Evolutionary conservation across 2,329 filamentous ascomycete species (phyloP).

Genomic region (Neonectria punicea): DNA sequence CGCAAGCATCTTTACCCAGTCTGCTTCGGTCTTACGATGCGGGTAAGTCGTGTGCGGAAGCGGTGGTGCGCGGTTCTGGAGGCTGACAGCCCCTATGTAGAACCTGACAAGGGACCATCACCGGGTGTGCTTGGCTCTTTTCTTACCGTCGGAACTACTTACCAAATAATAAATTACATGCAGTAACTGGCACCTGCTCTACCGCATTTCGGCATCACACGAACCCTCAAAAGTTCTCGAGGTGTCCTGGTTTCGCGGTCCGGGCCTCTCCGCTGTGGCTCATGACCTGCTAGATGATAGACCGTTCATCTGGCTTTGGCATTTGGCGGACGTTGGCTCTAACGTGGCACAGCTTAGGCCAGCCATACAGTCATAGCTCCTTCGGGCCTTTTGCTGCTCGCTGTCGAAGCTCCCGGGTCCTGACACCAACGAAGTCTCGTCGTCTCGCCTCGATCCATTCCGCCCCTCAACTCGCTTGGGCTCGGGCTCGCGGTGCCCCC

Average conservation of each 20-base stretch:
- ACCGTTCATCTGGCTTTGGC: not conserved
- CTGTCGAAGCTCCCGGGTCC: constrained; percentile 9
- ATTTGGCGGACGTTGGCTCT: not conserved
- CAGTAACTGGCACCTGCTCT: not conserved
- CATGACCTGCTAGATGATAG: not conserved
- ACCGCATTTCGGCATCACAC: not conserved
- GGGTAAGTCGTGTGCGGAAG: not conserved
- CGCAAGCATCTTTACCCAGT: not conserved
- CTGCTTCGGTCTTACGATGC: not conserved
- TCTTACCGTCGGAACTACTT: not conserved
- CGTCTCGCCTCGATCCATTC: constrained; percentile 2
- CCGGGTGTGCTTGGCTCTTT: constrained; percentile 2
- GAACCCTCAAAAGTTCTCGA: not conserved
- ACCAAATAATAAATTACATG: not conserved
- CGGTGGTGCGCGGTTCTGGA: constrained; percentile 9
- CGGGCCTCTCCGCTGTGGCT: not conserved
- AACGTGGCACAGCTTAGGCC: not conserved
- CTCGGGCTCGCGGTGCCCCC: constrained; percentile 11
- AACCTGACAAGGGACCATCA: not conserved
- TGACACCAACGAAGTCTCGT: constrained; percentile 18
- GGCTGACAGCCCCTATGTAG: not conserved
- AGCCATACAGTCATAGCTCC: not conserved
- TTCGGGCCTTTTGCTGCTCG: constrained; percentile 24
- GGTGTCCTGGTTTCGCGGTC: constrained; percentile 4
- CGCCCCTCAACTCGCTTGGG: constrained; percentile 11